These are phyloP conservation scores for Penicillium canescens DNA, from an alignment of 495 filamentous ascomycete genomes.

Conservation along the genomic window DNA sequence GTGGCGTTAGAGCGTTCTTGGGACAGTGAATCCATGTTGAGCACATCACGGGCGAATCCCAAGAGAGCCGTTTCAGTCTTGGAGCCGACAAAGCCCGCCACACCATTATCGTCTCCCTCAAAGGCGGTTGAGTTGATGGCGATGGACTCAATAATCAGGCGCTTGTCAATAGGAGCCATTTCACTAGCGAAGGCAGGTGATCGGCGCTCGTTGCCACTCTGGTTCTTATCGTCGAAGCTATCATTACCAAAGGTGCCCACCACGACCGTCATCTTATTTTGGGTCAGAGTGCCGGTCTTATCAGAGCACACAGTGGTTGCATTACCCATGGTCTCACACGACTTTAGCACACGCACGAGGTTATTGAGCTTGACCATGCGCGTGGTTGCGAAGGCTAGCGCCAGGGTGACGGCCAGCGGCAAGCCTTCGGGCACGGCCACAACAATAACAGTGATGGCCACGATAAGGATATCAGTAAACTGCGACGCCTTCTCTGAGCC, in stretches of 20 bases:
- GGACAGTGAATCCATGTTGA: constrained; percentile 69
- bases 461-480: constrained; percentile 83
- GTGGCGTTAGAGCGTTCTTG: constrained; percentile 69
- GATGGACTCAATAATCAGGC: constrained; percentile 63
- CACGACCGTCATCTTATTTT: constrained; percentile 90
- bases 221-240: constrained; percentile 46
- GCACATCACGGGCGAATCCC: constrained; percentile 68
- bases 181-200: constrained; percentile 47
- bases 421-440: constrained; percentile 94
- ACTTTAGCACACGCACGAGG: constrained; percentile 82
- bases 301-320: constrained; percentile 95
- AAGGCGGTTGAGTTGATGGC: constrained; percentile 87
- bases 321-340: constrained; percentile 99
- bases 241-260: constrained; percentile 67
- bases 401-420: constrained; percentile 89
- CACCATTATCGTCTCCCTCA: constrained; percentile 71
- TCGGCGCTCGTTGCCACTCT: no score
- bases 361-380: constrained; percentile 96
- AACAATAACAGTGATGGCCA: constrained; percentile 94
- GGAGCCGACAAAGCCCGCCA: constrained; percentile 73
- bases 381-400: constrained; percentile 91
- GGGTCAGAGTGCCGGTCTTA: constrained; percentile 91
- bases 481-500: constrained; percentile 58
- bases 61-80: constrained; percentile 89
- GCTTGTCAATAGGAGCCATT: constrained; percentile 56